Conservation (phyloP, 495 filamentous ascomycete genomes). For the Penicillium cosmopolitanum region DNA sequence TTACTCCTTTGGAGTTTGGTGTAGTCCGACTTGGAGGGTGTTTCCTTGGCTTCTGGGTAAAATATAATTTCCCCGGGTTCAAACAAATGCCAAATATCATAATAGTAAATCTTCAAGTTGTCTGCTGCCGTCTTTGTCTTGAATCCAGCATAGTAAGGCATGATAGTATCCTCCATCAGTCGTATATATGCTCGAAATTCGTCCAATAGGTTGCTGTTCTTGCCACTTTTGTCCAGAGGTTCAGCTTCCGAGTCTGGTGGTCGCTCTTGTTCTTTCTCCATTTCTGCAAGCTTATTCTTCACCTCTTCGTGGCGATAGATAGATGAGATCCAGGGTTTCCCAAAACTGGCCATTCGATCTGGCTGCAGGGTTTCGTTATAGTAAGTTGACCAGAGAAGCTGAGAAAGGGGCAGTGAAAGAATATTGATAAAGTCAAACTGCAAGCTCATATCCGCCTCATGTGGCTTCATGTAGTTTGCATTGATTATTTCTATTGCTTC, state of each 20-base stretch:
- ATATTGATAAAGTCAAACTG: neutral
- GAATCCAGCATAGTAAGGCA: neutral
- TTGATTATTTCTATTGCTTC: neutral
- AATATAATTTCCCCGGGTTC: neutral
- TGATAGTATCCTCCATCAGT: neutral
- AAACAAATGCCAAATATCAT: slow-evolving; percentile 1
- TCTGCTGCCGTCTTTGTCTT: neutral
- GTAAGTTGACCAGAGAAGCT: neutral
- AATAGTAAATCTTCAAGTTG: neutral
- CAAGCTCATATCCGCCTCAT: neutral
- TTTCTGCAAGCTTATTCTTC: neutral
- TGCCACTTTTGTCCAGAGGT: too few species aligned
- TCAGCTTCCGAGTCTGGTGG: too few species aligned
- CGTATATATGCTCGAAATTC: neutral
- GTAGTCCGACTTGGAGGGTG: neutral
- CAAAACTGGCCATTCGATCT: neutral
- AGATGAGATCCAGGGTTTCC: neutral
- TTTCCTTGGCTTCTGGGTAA: neutral
- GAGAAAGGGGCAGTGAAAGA: neutral
- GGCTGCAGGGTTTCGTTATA: neutral
- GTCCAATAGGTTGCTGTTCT: neutral
- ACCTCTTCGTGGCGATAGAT: neutral
- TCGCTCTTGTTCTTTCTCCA: neutral
- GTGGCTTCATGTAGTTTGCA: neutral
- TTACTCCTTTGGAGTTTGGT: neutral